Percentiles rank a stretch among this genome's conserved stretches.
phyloP scores from a whole-genome alignment of 495 filamentous ascomycete species.

The Xylaria acuta region DNA sequence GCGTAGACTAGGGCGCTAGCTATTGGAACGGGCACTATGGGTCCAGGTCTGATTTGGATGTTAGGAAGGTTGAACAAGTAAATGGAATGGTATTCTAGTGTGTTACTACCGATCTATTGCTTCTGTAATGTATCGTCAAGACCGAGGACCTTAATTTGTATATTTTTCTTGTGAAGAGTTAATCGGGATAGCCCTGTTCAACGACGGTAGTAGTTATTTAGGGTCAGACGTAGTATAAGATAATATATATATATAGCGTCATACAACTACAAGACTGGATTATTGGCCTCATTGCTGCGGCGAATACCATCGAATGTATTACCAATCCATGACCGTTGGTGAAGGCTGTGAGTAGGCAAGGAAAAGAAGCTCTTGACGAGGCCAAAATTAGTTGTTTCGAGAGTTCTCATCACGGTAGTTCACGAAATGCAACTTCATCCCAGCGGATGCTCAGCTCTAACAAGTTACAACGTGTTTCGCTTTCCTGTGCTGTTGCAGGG shows the following conservation, averaged over 20 bases:
- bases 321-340: not conserved
- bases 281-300: not conserved
- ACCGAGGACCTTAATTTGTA: not conserved
- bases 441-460: not conserved
- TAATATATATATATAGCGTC: no score
- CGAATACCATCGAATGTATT: not conserved
- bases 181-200: not conserved
- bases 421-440: not conserved
- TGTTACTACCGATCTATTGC: not conserved
- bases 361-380: not conserved
- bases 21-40: slow-evolving; percentile 25
- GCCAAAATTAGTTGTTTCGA: not conserved
- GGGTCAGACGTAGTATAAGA: not conserved
- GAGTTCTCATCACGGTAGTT: not conserved
- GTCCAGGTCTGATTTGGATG: slow-evolving; percentile 20
- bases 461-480: not conserved
- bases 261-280: not conserved
- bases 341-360: not conserved
- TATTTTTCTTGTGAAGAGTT: not conserved
- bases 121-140: not conserved
- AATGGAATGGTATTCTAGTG: slow-evolving; percentile 28
- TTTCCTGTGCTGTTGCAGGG: not conserved
- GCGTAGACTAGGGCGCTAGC: slow-evolving; percentile 50
- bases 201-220: not conserved
- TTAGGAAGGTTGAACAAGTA: slow-evolving; percentile 20